Conservation (phyloP, 441 rosid species). For the Arabidopsis lyrata region DNA sequence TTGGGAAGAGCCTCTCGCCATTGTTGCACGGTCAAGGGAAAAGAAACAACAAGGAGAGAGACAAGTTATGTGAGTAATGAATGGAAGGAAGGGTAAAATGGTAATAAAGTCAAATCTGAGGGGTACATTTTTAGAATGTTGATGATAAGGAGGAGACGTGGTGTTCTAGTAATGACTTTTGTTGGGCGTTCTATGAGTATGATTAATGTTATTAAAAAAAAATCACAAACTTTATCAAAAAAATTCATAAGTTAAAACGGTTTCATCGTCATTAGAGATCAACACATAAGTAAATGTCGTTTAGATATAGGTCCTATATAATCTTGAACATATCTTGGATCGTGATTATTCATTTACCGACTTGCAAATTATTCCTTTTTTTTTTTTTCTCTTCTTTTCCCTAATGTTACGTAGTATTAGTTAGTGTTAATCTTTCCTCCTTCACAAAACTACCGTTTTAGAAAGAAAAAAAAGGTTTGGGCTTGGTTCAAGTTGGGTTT, state of each 20-base stretch:
- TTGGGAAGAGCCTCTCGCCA: conserved; percentile 88
- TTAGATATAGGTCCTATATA: too few species aligned
- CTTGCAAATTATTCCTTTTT: too few species aligned
- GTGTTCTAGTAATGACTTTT: conserved; percentile 7
- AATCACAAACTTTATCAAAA: too few species aligned
- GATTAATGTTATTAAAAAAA: too few species aligned
- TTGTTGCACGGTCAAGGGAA: conserved; percentile 25
- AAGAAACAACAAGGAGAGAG: not conserved
- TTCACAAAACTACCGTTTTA: not conserved
- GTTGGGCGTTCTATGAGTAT: too few species aligned
- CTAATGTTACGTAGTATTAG: too few species aligned
- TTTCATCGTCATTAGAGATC: too few species aligned
- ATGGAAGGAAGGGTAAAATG: not conserved
- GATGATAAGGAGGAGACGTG: conserved; percentile 33
- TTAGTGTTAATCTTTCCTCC: not conserved
- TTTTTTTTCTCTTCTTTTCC: too few species aligned
- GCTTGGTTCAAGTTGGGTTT: not conserved
- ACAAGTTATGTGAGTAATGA: not conserved
- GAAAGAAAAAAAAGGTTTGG: not conserved
- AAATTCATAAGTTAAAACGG: too few species aligned
- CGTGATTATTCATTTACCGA: too few species aligned
- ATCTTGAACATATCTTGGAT: not conserved
- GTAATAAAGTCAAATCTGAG: conserved; percentile 27
- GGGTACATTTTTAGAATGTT: conserved; percentile 18
- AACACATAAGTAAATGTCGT: too few species aligned